Base-by-base conservation (phyloP, 768 basidiomycete genomes). In the Pulveroboletus frians region DNA sequence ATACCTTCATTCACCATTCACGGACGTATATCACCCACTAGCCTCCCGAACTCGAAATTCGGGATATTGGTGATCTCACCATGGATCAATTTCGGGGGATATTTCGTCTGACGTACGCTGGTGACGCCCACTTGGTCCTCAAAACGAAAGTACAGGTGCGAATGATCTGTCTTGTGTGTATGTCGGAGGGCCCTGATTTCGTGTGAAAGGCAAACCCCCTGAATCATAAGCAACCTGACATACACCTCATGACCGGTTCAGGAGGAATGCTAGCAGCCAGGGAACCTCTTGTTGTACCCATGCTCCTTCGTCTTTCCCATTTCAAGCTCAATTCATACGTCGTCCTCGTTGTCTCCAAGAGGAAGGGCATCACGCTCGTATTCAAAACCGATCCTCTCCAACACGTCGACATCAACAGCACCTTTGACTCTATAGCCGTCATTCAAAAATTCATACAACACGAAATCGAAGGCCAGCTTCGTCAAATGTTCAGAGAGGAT, bases 381-480 rank as follows among this genome's bases (percentile, higher is more conserved):
- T 99, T 99, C 82, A 98, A 98, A 73, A 98, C 96, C 31, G 96
- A 99, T 69, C 96, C 96, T 2, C 78, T 99, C 34, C 93, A 99
- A 70, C 90, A 92, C 56, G 93, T 99, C 46, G 91, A 98, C 63
- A 98, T 99, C 65, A 93, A 88, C 69, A 89, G 87, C 67, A 97
- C 94, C 3, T 99, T 99, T 61, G 96, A 99, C 69, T 92, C 91
- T 4, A 95, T 99, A 54, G 92, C 90, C 39, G 94, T 97, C 55
- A 96, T 99, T 43, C 90, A 97, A 65, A 93, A 92, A 49, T 98
- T 94, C 68, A 92, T 99, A 51, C 96, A 98, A 67, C 81, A 84
- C 50, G 95, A 98, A 71, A 98, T 99, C 47, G 96, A 99, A 67
- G 91, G 85, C 0, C 95, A 97, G 67, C 74, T 99, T 27, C 79